Base-by-base conservation (phyloP, 139 green algal species). In the Auxenochlorella protothecoides region DNA sequence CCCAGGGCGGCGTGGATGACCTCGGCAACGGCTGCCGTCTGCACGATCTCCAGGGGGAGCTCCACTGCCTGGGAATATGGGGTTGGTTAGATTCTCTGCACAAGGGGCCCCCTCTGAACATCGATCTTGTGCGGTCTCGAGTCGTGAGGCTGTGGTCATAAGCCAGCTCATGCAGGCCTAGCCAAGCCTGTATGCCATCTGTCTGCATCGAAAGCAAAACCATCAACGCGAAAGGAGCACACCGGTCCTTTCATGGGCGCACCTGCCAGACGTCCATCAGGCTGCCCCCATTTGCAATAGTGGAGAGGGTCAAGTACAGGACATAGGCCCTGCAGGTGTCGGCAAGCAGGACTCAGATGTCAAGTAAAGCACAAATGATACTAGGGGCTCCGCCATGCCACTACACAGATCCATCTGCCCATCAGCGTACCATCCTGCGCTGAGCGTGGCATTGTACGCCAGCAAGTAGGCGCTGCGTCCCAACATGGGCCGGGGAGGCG, bases 1-100 rank as follows among this genome's bases (percentile, higher is more conserved):
- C 92, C 88, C 4, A 90, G 3, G 0, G 79, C 78, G 51, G 80
- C 85, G 79, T 98, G 92, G n/a, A 96, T 51, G 11, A 91, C 78
- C 68, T 97, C 92, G 77, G 96, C 59, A 2, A 96, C 60, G 4
- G 92, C 92, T 5, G 89, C 86, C 5, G 88, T 93, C 72, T 97
- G 92, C 4, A 83, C 83, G 44, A 92, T 72, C 75, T 94, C 94
- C 51, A 97, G 75, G 3, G 89, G 88, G 6, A 88, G 3, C 69
- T 89, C 83, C 2, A 89, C 81, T 12, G 72, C 79, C 86, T 93
- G 79, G 59, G 57, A 16, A 62, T 6, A 13, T 15, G 14, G 63
- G 63, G 63, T 1, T 11, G 7, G 7, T 53, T 53, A 53, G 12
- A 67, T 15, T 44, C 27, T 44, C 27, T 44, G 27, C 27, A 44